These are phyloP conservation scores for Gaertneriomyces semiglobifer DNA, from an alignment of 192 early-diverging fungal species.

Conservation along the genomic window DNA sequence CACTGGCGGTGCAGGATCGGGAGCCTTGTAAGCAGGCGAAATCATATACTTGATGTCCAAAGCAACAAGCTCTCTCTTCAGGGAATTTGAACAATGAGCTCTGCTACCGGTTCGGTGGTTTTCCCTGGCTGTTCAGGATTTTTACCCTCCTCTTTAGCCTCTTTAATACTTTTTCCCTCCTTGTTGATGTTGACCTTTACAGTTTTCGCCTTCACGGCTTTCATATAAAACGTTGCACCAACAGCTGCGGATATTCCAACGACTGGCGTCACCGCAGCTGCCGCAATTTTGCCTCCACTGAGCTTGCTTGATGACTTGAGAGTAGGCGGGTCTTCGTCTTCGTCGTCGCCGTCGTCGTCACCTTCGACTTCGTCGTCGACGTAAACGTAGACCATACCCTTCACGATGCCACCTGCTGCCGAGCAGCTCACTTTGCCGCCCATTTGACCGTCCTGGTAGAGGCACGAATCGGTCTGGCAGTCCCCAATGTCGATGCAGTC, in stretches of 20 bases:
- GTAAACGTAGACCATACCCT: slow-evolving; percentile 13
- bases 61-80: slow-evolving; percentile 14
- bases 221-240: neutral
- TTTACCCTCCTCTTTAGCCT: neutral
- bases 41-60: slow-evolving; percentile 21
- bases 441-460: slow-evolving; percentile 8
- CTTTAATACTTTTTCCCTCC: neutral
- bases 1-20: neutral
- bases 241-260: neutral
- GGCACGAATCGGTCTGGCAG: slow-evolving; percentile 7
- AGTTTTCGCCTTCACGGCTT: neutral
- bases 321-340: too few species aligned
- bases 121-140: neutral
- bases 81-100: neutral
- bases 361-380: too few species aligned
- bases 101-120: neutral
- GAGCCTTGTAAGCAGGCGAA: slow-evolving; percentile 12
- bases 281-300: slow-evolving; percentile 1
- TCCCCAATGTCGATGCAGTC: slow-evolving; percentile 12
- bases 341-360: too few species aligned
- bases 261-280: slow-evolving; percentile 2
- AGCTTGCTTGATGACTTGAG: neutral
- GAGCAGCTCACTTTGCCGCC: slow-evolving; percentile 7
- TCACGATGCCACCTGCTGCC: slow-evolving; percentile 1
- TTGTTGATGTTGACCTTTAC: neutral